Evolutionary conservation across 257 asterid species (phyloP).

Genomic region (Fraxinus cuspidata): DNA sequence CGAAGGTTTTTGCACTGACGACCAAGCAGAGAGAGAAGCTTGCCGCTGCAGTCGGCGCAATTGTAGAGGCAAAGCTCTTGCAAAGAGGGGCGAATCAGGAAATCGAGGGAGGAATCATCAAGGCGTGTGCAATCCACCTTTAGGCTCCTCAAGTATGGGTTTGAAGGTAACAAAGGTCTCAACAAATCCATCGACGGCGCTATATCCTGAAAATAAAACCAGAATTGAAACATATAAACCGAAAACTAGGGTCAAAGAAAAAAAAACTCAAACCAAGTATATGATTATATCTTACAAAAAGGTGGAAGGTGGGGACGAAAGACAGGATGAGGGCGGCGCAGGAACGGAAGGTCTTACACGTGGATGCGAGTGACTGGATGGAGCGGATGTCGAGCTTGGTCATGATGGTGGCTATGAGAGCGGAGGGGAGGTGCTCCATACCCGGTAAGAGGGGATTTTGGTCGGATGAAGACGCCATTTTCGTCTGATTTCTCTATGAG

Average conservation of each 20-base stretch:
- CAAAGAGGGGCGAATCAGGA: conserved; percentile 61
- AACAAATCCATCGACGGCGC: conserved; percentile 66
- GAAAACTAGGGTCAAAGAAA: conserved; percentile 5
- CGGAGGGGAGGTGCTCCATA: conserved; percentile 68
- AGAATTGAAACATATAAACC: not conserved
- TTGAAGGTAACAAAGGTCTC: conserved; percentile 68
- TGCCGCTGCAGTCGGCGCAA: conserved; percentile 79
- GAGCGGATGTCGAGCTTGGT: conserved; percentile 80
- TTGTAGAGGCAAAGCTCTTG: conserved; percentile 72
- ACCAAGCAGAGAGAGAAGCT: conserved; percentile 70
- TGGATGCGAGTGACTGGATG: conserved; percentile 79
- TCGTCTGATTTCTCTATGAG: not conserved
- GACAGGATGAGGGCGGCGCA: conserved; percentile 65
- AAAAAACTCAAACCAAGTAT: not conserved
- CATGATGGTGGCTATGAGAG: conserved; percentile 80
- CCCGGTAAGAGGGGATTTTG: conserved; percentile 32
- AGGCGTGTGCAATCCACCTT: conserved; percentile 83
- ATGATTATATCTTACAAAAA: conserved; percentile 48
- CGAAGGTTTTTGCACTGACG: conserved; percentile 72
- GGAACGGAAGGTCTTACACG: conserved; percentile 70
- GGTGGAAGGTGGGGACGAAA: conserved; percentile 71
- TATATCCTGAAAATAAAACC: conserved; percentile 52
- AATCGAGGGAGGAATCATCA: conserved; percentile 70
- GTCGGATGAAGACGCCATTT: conserved; percentile 49
- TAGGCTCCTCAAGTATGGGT: conserved; percentile 67